These are phyloP conservation scores for Butyriboletus loyo DNA, from an alignment of 768 basidiomycete species.

Conservation along the genomic window DNA sequence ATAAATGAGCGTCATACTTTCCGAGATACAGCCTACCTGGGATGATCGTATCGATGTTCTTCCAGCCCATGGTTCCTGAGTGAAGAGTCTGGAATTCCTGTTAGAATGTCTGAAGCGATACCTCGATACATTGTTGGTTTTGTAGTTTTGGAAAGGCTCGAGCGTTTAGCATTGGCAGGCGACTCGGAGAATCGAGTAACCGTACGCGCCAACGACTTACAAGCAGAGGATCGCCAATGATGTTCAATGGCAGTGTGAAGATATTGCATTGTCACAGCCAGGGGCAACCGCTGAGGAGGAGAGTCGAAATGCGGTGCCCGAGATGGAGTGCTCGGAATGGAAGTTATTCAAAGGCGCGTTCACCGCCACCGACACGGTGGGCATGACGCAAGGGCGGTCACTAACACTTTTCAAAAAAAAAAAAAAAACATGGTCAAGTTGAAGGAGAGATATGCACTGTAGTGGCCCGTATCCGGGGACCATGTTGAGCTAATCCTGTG, in stretches of 20 bases:
- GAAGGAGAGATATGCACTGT: slow-evolving; percentile 6
- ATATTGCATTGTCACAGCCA: slow-evolving; percentile 33
- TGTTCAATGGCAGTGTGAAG: slow-evolving; percentile 32
- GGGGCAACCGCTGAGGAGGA: slow-evolving; percentile 23
- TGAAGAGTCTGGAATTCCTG: slow-evolving; percentile 29
- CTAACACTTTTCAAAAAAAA: slow-evolving; percentile 8
- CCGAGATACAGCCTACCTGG: slow-evolving; percentile 66
- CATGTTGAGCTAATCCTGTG: slow-evolving; percentile 25
- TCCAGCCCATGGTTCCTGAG: slow-evolving; percentile 44
- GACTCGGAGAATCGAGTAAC: slow-evolving; percentile 32
- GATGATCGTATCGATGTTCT: slow-evolving; percentile 66
- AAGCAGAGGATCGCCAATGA: slow-evolving; percentile 19
- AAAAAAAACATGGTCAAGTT: slow-evolving; percentile 7
- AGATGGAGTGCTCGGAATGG: slow-evolving; percentile 32
- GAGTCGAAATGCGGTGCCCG: slow-evolving; percentile 26
- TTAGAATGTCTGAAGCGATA: slow-evolving; percentile 20
- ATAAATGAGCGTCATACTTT: slow-evolving; percentile 52
- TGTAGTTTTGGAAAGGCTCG: slow-evolving; percentile 27
- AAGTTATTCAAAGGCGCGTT: slow-evolving; percentile 18
- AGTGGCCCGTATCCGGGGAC: slow-evolving; percentile 22
- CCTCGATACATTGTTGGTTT: slow-evolving; percentile 31
- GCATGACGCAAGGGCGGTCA: slow-evolving; percentile 24
- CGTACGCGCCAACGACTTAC: slow-evolving; percentile 24
- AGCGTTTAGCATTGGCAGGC: slow-evolving; percentile 23
- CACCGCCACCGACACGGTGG: slow-evolving; percentile 30